These are phyloP conservation scores for Sphaerulina vaccinii DNA, from an alignment of 2,329 filamentous ascomycete species.

Conservation along the genomic window DNA sequence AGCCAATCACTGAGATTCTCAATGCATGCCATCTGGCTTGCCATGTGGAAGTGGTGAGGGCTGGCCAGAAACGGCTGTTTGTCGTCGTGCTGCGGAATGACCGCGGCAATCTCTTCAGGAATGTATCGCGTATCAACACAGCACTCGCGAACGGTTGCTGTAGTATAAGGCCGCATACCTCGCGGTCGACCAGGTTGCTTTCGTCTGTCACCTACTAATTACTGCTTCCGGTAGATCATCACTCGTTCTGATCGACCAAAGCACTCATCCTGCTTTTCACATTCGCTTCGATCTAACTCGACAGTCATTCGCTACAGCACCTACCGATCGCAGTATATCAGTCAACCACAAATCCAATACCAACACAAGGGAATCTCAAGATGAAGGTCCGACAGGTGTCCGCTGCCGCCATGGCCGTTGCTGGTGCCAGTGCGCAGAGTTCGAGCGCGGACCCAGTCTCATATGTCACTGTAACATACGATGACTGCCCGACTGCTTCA, in stretches of 20 bases:
- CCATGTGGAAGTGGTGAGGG: conserved; percentile 2
- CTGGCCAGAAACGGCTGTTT: conserved; percentile 14
- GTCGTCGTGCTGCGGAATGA: conserved; percentile 16
- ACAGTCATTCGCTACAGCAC: conserved; percentile 14
- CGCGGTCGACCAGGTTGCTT: conserved; percentile 17
- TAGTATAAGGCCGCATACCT: conserved; percentile 25
- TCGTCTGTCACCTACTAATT: conserved; percentile 23
- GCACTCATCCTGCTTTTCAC: conserved; percentile 17
- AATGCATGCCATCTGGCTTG: conserved; percentile 16
- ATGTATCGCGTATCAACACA: conserved; percentile 22
- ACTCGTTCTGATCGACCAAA: conserved; percentile 20
- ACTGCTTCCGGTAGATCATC: conserved; percentile 25
- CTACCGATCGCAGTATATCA: conserved; percentile 10
- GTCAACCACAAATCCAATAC: background rate
- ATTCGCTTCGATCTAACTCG: conserved; percentile 14
- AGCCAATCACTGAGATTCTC: background rate
- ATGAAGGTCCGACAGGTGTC: conserved; percentile 19
- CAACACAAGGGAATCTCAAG: conserved; percentile 3
- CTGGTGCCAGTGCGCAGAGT: conserved; percentile 18
- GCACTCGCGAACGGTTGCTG: conserved; percentile 19
- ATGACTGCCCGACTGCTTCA: conserved; percentile 34
- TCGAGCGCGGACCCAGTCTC: conserved; percentile 25
- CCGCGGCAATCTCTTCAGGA: conserved; percentile 21
- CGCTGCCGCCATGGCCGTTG: conserved; percentile 19
- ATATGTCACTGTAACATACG: conserved; percentile 36